Conservation (phyloP, 306 rosid species). For the Vigna angularis region DNA sequence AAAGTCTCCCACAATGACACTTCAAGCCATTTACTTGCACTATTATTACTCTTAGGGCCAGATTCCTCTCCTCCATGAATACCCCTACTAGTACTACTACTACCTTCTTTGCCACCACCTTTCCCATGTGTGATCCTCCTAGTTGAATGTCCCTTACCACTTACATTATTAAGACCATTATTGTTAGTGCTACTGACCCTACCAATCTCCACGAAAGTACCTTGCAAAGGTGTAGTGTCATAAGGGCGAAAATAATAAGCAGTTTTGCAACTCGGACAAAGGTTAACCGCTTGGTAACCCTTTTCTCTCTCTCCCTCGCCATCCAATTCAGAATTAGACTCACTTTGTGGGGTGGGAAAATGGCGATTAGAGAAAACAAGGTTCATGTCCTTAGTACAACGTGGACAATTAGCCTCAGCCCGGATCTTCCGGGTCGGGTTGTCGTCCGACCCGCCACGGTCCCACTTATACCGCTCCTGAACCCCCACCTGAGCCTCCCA, state of each 20-base stretch:
- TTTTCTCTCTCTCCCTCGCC: conserved; percentile 30
- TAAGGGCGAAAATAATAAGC: conserved; percentile 82
- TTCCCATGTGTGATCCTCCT: conserved; percentile 50
- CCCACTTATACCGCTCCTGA: conserved; percentile 94
- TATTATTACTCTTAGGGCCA: conserved; percentile 25
- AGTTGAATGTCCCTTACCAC: conserved; percentile 43
- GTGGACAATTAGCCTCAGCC: conserved; percentile 93
- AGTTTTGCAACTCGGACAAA: conserved; percentile 90
- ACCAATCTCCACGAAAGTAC: conserved; percentile 89
- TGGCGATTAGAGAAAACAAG: conserved; percentile 70
- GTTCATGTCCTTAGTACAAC: conserved; percentile 83
- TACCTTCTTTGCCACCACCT: conserved; percentile 43
- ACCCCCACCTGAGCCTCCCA: conserved; percentile 63
- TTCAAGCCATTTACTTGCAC: conserved; percentile 52
- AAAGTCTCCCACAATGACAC: conserved; percentile 68
- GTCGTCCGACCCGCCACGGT: conserved; percentile 84
- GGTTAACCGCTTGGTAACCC: conserved; percentile 72
- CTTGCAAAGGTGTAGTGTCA: conserved; percentile 75
- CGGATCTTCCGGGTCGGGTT: conserved; percentile 71
- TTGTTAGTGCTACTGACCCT: conserved; percentile 49
- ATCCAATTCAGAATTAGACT: neutral
- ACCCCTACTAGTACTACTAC: conserved; percentile 41
- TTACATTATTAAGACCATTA: conserved; percentile 28
- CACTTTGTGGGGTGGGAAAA: conserved; percentile 39
- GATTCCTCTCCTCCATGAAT: conserved; percentile 45